Evolutionary conservation across 2,329 filamentous ascomycete genomes (phyloP), one percentile per base, ranked within the genome.

Genomic region (Colletotrichum australisinense): DNA sequence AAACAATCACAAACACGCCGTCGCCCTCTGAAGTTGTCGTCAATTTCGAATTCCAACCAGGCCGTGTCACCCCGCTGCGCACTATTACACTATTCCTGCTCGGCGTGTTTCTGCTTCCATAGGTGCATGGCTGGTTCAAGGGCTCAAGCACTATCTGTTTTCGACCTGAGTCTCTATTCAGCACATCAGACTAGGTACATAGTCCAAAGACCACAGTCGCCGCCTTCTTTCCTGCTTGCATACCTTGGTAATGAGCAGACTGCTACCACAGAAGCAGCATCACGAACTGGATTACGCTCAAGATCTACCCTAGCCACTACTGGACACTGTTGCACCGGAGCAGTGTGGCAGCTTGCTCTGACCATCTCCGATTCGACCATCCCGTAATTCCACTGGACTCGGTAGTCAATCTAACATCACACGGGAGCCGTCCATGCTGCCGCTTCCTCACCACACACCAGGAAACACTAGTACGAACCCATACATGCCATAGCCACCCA

Each of bases 1-100:
- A 60, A 68, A 63, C 69, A 58, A 60, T 58, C 58, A 38, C 58
- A 42, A 67, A 52, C 64, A 49, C 69, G 16, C 26, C 2, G 35
- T 8, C 60, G 19, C 11, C 52, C 38, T 30, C 32, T 46, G 55
- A 70, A 12, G 35, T 32, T 28, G 46, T 66, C 67, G 67, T 58
- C 60, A 53, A 66, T 55, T 26, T 60, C 19, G 62, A 49, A 71
- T 67, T 67, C 63, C 63, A 67, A 32, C 32, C 46, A 5, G 57
- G 9, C 53, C 28, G 24, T 35, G 16, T 28, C n/a, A 24, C 14
- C 16, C 16, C 6, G 2, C 22, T 52, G 57, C 55, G 63, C 38
- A 52, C 59, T 4, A 22, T 22, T 9, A 11, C 16, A 28, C 8
- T 35, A 24, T 19, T 11, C 19, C 30, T 65, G 62, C 52, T 49